These are phyloP conservation scores for Mucor ambiguus DNA, from an alignment of 371 early-diverging fungal genomes.

Conservation along the genomic window DNA sequence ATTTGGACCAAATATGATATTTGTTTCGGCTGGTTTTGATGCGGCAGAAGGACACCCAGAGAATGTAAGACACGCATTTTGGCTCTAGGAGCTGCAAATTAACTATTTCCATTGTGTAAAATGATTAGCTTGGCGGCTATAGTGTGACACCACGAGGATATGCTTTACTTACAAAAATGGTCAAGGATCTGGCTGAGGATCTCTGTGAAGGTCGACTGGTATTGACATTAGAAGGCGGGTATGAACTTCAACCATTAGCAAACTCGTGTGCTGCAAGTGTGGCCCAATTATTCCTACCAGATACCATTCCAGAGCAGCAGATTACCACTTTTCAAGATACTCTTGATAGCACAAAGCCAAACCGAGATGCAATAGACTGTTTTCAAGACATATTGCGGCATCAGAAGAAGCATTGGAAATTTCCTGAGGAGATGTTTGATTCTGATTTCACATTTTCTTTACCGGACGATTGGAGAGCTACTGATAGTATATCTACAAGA, in stretches of 20 bases:
- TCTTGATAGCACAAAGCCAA: conserved; percentile 57
- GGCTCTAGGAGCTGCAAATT: background rate
- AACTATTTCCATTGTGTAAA: background rate
- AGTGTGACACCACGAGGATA: conserved; percentile 61
- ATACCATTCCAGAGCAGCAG: conserved; percentile 42
- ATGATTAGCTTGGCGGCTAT: conserved; percentile 60
- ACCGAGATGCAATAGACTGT: conserved; percentile 53
- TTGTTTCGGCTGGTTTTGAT: conserved; percentile 73
- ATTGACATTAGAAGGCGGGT: conserved; percentile 59
- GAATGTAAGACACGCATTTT: conserved; percentile 41
- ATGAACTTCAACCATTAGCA: conserved; percentile 53
- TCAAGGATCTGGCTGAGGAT: conserved; percentile 56
- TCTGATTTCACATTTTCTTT: conserved; percentile 53
- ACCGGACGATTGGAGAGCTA: conserved; percentile 61
- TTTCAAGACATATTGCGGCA: conserved; percentile 43
- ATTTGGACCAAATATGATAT: conserved; percentile 66
- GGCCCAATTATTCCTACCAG: conserved; percentile 46
- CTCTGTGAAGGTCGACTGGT: conserved; percentile 56
- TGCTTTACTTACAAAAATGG: conserved; percentile 58
- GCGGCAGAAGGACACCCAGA: conserved; percentile 69
- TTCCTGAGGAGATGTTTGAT: conserved; percentile 43
- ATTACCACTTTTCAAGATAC: conserved; percentile 41
- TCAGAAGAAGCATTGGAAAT: conserved; percentile 57
- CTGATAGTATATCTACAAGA: conserved; percentile 54
- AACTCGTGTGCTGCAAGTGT: conserved; percentile 49